Percentiles rank a stretch among this genome's conserved stretches.
These are phyloP conservation scores for Russula earlei DNA, from an alignment of 768 basidiomycete species.

Conservation along the genomic window DNA sequence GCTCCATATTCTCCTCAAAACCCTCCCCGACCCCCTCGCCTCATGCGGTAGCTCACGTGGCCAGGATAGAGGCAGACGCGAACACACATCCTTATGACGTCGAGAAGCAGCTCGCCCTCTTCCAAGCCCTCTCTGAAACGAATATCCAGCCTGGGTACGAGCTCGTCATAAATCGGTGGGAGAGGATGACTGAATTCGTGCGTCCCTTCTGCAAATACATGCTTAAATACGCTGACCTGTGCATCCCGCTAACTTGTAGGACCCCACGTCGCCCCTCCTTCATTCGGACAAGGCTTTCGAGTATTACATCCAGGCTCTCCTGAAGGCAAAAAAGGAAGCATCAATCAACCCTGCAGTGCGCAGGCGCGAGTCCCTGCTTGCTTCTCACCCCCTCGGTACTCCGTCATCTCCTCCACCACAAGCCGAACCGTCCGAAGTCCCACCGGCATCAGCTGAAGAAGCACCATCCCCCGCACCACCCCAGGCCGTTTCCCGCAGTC, in stretches of 20 bases:
- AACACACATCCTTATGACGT: constrained; percentile 65
- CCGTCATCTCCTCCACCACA: background rate
- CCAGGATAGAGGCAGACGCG: constrained; percentile 68
- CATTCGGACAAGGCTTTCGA: constrained; percentile 65
- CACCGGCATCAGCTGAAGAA: constrained; percentile 3
- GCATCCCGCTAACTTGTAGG: constrained; percentile 32
- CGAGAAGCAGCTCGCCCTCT: constrained; percentile 58
- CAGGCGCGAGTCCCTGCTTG: constrained; percentile 55
- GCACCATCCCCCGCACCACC: background rate
- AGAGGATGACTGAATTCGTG: constrained; percentile 76
- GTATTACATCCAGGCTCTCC: constrained; percentile 60
- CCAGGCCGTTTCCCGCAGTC: constrained; percentile 28
- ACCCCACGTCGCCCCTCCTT: constrained; percentile 58
- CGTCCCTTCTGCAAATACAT: constrained; percentile 25
- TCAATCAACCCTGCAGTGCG: constrained; percentile 59
- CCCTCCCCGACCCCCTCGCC: constrained; percentile 39
- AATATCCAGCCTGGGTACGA: constrained; percentile 61
- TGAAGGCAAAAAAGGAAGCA: constrained; percentile 45
- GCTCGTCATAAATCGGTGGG: constrained; percentile 70
- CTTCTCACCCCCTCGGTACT: constrained; percentile 19
- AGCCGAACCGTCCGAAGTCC: constrained; percentile 1
- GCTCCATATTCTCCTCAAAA: constrained; percentile 10
- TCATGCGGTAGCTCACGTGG: constrained; percentile 55
- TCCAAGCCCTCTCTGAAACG: constrained; percentile 55
- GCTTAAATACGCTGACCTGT: constrained; percentile 3